A percentile compares a stretch with the other conserved stretches of the same genome.
These are phyloP conservation scores for Entelexis sorbosivorans DNA, from an alignment of 1,139 yeast genomes.

Conservation along the genomic window DNA sequence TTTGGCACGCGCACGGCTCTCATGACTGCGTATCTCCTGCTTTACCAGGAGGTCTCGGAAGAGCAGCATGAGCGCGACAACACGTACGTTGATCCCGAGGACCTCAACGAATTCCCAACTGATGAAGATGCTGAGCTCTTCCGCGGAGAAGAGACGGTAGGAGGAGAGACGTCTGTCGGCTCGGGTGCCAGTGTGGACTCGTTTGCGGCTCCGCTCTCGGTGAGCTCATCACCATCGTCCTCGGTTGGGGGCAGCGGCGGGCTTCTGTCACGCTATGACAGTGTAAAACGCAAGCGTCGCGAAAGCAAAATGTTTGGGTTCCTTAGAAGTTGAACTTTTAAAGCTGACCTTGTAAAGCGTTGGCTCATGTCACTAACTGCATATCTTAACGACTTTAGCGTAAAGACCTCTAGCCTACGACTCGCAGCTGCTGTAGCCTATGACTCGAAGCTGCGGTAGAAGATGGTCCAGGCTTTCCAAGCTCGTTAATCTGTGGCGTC, in stretches of 20 bases:
- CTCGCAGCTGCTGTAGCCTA: no score
- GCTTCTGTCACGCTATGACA: slow-evolving; percentile 7
- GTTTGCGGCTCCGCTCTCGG: not conserved
- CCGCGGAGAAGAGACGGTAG: not conserved
- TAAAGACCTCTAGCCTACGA: not conserved
- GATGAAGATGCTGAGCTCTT: not conserved
- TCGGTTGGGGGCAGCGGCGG: slow-evolving; percentile 5
- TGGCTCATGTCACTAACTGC: not conserved
- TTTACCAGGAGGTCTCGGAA: slow-evolving; percentile 43
- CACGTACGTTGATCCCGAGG: slow-evolving; percentile 6
- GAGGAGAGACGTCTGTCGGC: slow-evolving; percentile 1
- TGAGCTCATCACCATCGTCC: slow-evolving; percentile 4
- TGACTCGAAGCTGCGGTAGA: no score
- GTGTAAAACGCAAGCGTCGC: slow-evolving; percentile 5
- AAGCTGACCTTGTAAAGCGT: no score
- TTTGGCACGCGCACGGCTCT: slow-evolving; percentile 83
- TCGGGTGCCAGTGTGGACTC: not conserved
- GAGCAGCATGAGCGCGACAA: slow-evolving; percentile 21
- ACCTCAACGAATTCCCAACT: not conserved
- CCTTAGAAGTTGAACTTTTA: not conserved
- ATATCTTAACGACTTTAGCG: not conserved
- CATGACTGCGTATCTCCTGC: slow-evolving; percentile 83
- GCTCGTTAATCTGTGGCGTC: no score
- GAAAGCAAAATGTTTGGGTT: slow-evolving; percentile 8
- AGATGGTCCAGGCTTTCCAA: no score